Base-by-base conservation (phyloP, 768 basidiomycete genomes). In the Cystofilobasidium bisporidii region DNA sequence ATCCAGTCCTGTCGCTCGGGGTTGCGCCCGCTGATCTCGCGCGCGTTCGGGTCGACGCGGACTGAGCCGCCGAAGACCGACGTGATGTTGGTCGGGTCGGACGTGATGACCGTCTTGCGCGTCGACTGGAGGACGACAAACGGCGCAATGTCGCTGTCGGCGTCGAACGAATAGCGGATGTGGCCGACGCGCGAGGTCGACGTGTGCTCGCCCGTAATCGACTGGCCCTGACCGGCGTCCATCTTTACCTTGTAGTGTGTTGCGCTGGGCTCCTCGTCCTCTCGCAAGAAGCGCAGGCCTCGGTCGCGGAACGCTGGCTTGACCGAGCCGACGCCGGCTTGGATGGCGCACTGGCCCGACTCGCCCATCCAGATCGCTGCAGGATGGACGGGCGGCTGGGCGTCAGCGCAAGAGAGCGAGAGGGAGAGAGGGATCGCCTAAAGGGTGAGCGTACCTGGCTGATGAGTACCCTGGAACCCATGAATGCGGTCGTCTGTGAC, bases 351-450 rank as follows among this genome's bases (percentile, higher is more conserved):
- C 22, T 82, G 74, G n/a, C 72, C 75, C 32, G 74, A 76, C 71
- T 73, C 67, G 70, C 73, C 88, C 88, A 91, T 90, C 88, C 88
- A 90, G 43, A 91, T 89, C 0, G 89, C 89, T 15, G 88, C 88
- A 71, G 30, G 6, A 0, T 40, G 18, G 30, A 56, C 3, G 9
- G 11, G 26, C n/a, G 18, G 26, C 53, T 4, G 28, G 22, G 28
- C 26, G 30, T 56, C 30, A 18, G n/a, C 43, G 18, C 36, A n/a
- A n/a, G n/a, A n/a, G n/a, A n/a, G n/a, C n/a, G n/a, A n/a, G n/a
- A n/a, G n/a, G n/a, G n/a, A n/a, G n/a, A n/a, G n/a, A n/a, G n/a
- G n/a, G 36, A 36, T 36, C 36, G 6, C 12, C 36, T 5, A 36
- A 36, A 36, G 36, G 43, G 8, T 28, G 32, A 14, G 14, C 63